phyloP scores from a whole-genome alignment of 768 basidiomycete genomes.

The Strobilomyces confusus region DNA sequence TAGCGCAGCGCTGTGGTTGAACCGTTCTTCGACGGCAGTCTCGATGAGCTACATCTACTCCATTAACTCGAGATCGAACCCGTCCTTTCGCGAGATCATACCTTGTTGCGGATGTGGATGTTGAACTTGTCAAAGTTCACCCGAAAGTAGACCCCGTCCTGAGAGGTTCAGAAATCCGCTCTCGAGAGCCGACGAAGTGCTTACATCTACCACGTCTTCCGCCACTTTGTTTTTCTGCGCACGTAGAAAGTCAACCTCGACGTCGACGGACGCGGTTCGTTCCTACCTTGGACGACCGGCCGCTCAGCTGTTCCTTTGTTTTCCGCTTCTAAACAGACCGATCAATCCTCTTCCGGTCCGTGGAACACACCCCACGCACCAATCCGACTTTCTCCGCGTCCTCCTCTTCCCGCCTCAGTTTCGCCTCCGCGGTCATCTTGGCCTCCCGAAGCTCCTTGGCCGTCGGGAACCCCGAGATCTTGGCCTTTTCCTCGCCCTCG shows the following conservation, averaged over 20 bases:
- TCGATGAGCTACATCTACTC: conserved; percentile 61
- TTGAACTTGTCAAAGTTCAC: conserved; percentile 89
- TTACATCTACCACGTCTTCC: conserved; percentile 64
- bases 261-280: neutral
- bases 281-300: conserved; percentile 53
- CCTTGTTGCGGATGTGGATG: conserved; percentile 82
- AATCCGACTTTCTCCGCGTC: conserved; percentile 70
- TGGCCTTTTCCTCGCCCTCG: conserved; percentile 72
- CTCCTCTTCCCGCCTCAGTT: conserved; percentile 65
- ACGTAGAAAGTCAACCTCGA: conserved; percentile 22
- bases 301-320: conserved; percentile 41
- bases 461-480: conserved; percentile 72
- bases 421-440: conserved; percentile 59
- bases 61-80: conserved; percentile 9
- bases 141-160: conserved; percentile 76
- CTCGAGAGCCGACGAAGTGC: conserved; percentile 19
- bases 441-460: conserved; percentile 74
- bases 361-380: conserved; percentile 41
- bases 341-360: conserved; percentile 10
- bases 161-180: conserved; percentile 1
- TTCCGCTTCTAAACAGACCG: conserved; percentile 55
- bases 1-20: conserved; percentile 67
- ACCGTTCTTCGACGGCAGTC: conserved; percentile 71
- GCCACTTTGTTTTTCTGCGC: conserved; percentile 42
- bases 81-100: conserved; percentile 31